Base-by-base conservation (phyloP, 768 basidiomycete genomes). In the Plicaturopsis crispa region DNA sequence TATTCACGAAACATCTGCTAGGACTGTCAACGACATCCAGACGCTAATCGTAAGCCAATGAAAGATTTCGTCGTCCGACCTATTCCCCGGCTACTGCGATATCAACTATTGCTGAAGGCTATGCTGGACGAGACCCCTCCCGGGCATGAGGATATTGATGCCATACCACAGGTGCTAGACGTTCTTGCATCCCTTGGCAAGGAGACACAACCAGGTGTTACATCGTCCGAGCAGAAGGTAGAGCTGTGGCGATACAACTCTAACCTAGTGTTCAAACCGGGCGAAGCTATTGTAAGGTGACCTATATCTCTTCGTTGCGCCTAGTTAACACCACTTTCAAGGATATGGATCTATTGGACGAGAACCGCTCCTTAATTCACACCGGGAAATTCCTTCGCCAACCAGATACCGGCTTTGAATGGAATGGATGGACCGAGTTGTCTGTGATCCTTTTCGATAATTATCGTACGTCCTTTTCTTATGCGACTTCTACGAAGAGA, bases 371-470 rank as follows among this genome's bases (percentile, higher is more conserved):
- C 5, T 63, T 97, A 38, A 80, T 97, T 22, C 79, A 92, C 51
- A 76, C 83, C 1, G 83, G 91, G 5, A 88, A 80, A 47, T 63
- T 97, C 19, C 70, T 85, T 37, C 75, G 91, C 35, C 90, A 92
- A 49, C 86, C 90, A 11, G 92, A 96, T 43, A 80, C 81, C 21
- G 88, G 86, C 10, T 78, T 91, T 46, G 83, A 84, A 55, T 86
- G 82, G 80, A 88, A 75, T 45, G 86, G 83, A 30, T 94, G 90
- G 88, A 80, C 78, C 31, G 92, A 97, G 57, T 70, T 94, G 5
- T 85, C 82, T 45, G 84, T 94, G 6, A 68, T 97, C 38, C 65
- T 99, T 3, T 96, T 99, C 49, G 96, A 99, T 59, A 91, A 98
- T 51, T 99, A 97, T 50, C 59, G 91, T 90, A 42, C 59, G 87